These are phyloP conservation scores for Neopestalotiopsis sp. DNA, from an alignment of 2,329 filamentous ascomycete species.

Conservation along the genomic window DNA sequence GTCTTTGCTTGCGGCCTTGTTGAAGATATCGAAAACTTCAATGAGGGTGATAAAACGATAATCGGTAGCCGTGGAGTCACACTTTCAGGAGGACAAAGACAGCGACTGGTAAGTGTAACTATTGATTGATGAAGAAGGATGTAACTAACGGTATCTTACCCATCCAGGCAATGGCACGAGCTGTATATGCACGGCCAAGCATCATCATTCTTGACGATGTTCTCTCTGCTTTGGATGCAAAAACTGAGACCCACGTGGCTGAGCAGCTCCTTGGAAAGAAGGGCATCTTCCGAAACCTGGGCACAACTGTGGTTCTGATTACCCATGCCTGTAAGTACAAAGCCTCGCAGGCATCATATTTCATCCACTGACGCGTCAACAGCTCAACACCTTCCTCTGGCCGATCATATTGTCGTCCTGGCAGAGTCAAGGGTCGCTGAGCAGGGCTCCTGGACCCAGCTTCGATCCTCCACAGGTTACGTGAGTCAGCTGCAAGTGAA, in stretches of 20 bases:
- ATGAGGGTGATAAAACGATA: constrained; percentile 27
- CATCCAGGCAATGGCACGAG: constrained; percentile 42
- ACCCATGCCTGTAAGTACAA: constrained; percentile 11
- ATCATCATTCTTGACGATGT: constrained; percentile 42
- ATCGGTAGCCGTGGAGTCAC: constrained; percentile 30
- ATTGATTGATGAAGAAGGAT: background rate
- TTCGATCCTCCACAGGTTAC: background rate
- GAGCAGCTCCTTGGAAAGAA: constrained; percentile 34
- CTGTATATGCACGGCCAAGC: constrained; percentile 36
- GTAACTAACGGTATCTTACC: background rate
- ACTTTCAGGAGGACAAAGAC: constrained; percentile 36
- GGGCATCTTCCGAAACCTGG: constrained; percentile 35
- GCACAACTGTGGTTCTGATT: constrained; percentile 33
- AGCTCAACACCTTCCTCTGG: constrained; percentile 14
- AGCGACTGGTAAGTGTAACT: constrained; percentile 32
- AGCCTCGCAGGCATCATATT: background rate
- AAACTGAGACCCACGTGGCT: constrained; percentile 38
- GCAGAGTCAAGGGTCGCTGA: constrained; percentile 4
- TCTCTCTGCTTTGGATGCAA: constrained; percentile 42
- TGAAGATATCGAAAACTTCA: constrained; percentile 29
- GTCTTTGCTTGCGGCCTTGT: constrained; percentile 30
- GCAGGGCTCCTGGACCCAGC: constrained; percentile 5
- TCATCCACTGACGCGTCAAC: background rate
- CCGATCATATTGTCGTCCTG: constrained; percentile 8
- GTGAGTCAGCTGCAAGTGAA: constrained; percentile 8